Base-by-base conservation (phyloP, 108 stramenopile species). In the Pinguiococcus pyrenoidosus region DNA sequence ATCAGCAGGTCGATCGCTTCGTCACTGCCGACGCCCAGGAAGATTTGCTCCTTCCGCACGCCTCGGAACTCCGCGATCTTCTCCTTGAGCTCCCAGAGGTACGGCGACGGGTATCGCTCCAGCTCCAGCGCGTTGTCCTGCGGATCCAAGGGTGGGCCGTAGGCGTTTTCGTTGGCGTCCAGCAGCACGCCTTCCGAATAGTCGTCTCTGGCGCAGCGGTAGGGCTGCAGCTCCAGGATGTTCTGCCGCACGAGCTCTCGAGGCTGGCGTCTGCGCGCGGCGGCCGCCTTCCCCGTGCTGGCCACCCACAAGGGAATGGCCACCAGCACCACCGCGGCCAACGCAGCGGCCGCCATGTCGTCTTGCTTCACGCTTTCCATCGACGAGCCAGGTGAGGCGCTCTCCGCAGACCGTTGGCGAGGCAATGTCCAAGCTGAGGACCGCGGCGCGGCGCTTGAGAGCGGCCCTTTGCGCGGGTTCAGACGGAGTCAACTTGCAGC, bases 1-100 rank as follows among this genome's bases (percentile, higher is more conserved):
- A 90, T 81, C 23, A 94, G 62, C 32, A 94, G 55, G 59, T 94
- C 92, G 70, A 94, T 94, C 0, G 92, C 92, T 68, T 94, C 92
- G 58, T 94, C 92, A 33, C 79, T 81, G 18, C 92, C 92, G 3
- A 94, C 92, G 16, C 92, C 92, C 3, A 87, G 83, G 62, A 94
- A 94, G 6, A 94, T 78, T 56, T 90, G 81, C 40, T 84, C 79
- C 20, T 75, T 73, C 27, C 34, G 46, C 16, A 94, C 46, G 27
- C 56, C 70, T 18, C 75, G 75, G 61, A 78, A 74, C 26, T 61
- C 68, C 22, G 74, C 80, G 40, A 77, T 71, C 20, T 74, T 33
- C 46, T 73, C 61, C 52, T 94, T 94, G 41, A 94, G 56, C 8
- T 50, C 34, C 1, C 58, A 54, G 55, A 89, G 88, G 32, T 90